Evolutionary conservation across 108 stramenopile species (phyloP).

Genomic region (Craspedostauros australis): DNA sequence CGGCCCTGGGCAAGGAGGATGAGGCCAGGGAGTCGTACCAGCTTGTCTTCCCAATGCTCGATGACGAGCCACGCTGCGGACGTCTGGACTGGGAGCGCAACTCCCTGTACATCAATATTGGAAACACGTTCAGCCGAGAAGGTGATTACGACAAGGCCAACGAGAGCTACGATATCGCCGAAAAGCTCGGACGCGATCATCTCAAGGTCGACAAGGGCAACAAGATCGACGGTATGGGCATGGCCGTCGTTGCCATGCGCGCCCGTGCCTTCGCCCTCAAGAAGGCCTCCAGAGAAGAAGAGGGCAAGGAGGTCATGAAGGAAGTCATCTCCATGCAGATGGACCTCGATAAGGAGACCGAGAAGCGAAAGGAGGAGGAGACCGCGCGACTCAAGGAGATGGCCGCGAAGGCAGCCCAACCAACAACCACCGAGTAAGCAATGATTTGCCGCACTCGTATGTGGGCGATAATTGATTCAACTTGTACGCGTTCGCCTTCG

Average conservation of each 20-base stretch:
- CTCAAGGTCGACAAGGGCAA: conserved; percentile 61
- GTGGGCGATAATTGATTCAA: no score
- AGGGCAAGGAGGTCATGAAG: conserved; percentile 68
- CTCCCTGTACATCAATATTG: conserved; percentile 79
- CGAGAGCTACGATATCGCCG: conserved; percentile 63
- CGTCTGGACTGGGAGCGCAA: conserved; percentile 87
- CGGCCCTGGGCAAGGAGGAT: conserved; percentile 67
- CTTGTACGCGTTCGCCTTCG: no score
- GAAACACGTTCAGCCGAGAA: conserved; percentile 72
- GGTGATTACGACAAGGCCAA: conserved; percentile 71
- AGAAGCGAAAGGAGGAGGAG: conserved; percentile 61
- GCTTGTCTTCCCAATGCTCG: conserved; percentile 66
- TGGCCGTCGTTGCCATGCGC: conserved; percentile 73
- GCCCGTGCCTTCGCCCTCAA: conserved; percentile 78
- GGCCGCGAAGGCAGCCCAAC: conserved; percentile 28
- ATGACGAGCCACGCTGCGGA: conserved; percentile 74
- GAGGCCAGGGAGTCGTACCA: conserved; percentile 73
- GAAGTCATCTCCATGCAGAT: conserved; percentile 74
- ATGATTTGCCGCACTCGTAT: no score
- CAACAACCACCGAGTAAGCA: no score
- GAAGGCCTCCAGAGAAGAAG: conserved; percentile 65
- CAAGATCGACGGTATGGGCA: conserved; percentile 78
- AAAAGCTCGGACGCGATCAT: conserved; percentile 74
- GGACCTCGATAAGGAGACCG: conserved; percentile 54
- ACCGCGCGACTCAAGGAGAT: conserved; percentile 21